Conservation (phyloP, 2,329 filamentous ascomycete genomes). For the Calonectria pseudoturangicola region DNA sequence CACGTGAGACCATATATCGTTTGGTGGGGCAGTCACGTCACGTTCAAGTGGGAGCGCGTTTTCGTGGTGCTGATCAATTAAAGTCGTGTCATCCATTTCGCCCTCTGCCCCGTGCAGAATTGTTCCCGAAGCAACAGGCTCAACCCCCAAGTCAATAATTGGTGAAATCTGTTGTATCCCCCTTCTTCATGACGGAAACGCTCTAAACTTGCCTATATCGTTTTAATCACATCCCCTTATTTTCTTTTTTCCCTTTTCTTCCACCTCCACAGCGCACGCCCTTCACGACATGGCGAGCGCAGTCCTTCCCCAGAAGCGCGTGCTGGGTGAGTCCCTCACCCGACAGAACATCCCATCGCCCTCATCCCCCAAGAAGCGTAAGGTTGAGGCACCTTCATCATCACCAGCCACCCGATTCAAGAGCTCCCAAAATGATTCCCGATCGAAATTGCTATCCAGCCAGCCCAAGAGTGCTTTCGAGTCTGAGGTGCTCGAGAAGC, state of each 20-base stretch:
- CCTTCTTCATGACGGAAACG: constrained; percentile 44
- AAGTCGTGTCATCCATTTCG: constrained; percentile 54
- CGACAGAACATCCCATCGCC: constrained; percentile 77
- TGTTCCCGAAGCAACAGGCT: constrained; percentile 41
- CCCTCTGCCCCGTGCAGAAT: constrained; percentile 40
- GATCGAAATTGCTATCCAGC: constrained; percentile 79
- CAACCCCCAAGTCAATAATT: constrained; percentile 29
- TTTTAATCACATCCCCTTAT: neutral
- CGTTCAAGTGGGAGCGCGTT: constrained; percentile 59
- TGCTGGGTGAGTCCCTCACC: constrained; percentile 80
- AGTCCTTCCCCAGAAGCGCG: constrained; percentile 81
- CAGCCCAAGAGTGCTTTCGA: constrained; percentile 95
- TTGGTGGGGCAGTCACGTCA: constrained; percentile 62
- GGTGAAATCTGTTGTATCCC: constrained; percentile 37
- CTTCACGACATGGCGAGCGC: constrained; percentile 67
- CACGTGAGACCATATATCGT: constrained; percentile 57
- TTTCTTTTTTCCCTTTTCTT: constrained; percentile 19
- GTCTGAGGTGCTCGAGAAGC: constrained; percentile 93
- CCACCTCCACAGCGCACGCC: constrained; percentile 38
- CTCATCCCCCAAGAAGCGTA: constrained; percentile 85
- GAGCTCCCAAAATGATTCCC: constrained; percentile 77
- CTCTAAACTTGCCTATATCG: constrained; percentile 23
- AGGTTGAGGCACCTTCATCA: constrained; percentile 79
- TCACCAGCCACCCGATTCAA: constrained; percentile 75
- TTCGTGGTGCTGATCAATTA: constrained; percentile 53